phyloP scores from a whole-genome alignment of 768 basidiomycete species.

The Gyrodon lividus region DNA sequence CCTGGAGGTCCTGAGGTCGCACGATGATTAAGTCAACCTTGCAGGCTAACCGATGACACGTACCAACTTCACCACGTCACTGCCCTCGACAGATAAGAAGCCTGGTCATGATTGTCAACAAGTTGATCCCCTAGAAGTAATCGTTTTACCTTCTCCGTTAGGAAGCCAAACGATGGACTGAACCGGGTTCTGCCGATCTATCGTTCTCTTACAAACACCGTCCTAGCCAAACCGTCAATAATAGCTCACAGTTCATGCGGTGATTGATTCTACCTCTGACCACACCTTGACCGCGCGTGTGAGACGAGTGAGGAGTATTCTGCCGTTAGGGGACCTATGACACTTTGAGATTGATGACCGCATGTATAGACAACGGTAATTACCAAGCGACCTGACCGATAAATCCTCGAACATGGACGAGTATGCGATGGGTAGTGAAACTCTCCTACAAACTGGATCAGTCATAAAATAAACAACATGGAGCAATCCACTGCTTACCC shows the following conservation, averaged over 20 bases:
- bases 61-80: slow-evolving; percentile 47
- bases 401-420: slow-evolving; percentile 53
- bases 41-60: slow-evolving; percentile 11
- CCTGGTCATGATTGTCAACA: slow-evolving; percentile 30
- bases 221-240: slow-evolving; percentile 32
- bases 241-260: neutral
- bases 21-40: slow-evolving; percentile 13
- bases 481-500: slow-evolving; percentile 31
- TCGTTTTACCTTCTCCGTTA: slow-evolving; percentile 40
- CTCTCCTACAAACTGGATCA: slow-evolving; percentile 34
- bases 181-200: slow-evolving; percentile 44
- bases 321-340: slow-evolving; percentile 48
- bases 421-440: slow-evolving; percentile 44
- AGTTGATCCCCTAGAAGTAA: slow-evolving; percentile 6
- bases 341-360: slow-evolving; percentile 5
- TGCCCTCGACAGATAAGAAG: slow-evolving; percentile 53
- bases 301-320: slow-evolving; percentile 45
- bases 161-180: slow-evolving; percentile 57
- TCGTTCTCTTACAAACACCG: slow-evolving; percentile 50
- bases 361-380: neutral
- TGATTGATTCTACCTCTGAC: slow-evolving; percentile 40
- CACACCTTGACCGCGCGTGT: slow-evolving; percentile 51
- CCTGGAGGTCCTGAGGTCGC: slow-evolving; percentile 41
- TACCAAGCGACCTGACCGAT: slow-evolving; percentile 56
- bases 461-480: slow-evolving; percentile 10